These are phyloP conservation scores for Umbilicus rupestris DNA, from an alignment of 164 flowering plant genomes.

Conservation along the genomic window DNA sequence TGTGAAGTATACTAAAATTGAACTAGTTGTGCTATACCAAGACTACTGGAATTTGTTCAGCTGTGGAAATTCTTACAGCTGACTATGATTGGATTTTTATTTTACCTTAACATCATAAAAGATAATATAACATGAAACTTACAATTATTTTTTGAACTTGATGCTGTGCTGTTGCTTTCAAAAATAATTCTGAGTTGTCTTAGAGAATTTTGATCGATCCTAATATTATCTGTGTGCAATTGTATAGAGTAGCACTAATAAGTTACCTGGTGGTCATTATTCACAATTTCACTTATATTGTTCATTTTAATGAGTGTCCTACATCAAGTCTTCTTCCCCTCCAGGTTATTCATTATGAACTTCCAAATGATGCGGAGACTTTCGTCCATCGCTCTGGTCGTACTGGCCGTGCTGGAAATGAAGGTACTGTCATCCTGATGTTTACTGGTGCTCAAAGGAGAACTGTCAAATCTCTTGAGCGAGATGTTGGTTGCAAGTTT, in stretches of 20 bases:
- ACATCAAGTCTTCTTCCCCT: slow-evolving; percentile 1
- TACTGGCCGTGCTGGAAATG: slow-evolving; percentile 97
- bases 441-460: slow-evolving; percentile 69
- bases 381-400: slow-evolving; percentile 99
- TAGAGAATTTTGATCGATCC: background rate
- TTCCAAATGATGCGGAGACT: slow-evolving; percentile 94
- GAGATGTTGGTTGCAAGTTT: slow-evolving; percentile 72
- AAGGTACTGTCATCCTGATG: slow-evolving; percentile 79
- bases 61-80: background rate
- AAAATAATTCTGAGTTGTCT: background rate
- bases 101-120: background rate
- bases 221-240: background rate
- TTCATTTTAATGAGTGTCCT: background rate
- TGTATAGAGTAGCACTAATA: background rate
- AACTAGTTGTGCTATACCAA: background rate
- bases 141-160: background rate
- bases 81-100: background rate
- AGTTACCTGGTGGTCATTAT: background rate
- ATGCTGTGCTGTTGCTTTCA: background rate
- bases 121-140: background rate
- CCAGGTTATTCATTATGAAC: slow-evolving; percentile 87
- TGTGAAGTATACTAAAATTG: background rate
- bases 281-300: background rate
- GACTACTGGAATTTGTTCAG: background rate
- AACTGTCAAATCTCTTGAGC: slow-evolving; percentile 72